phyloP scores from a whole-genome alignment of 1,284 basidiomycete species.

The Tetrapyrgos nigripes region DNA sequence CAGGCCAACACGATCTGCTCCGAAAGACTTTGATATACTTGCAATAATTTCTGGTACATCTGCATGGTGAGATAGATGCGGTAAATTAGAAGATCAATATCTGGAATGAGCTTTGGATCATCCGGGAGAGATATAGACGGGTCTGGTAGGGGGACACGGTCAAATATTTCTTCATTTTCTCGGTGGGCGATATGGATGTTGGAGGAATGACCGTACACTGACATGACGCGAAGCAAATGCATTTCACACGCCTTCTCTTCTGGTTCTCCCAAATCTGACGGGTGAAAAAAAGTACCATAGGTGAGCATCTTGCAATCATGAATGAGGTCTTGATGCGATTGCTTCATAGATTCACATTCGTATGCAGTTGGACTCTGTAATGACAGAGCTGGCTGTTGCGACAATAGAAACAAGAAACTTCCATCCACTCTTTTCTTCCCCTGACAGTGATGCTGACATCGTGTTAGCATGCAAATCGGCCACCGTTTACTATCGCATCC shows the following conservation, averaged over 20 bases:
- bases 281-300: too few relatives aligned
- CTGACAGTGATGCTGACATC: conserved; percentile 57
- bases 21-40: neutral
- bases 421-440: conserved; percentile 54
- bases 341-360: neutral
- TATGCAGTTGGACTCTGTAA: neutral
- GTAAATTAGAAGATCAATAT: neutral
- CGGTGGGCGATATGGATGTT: too few relatives aligned
- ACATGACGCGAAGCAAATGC: too few relatives aligned
- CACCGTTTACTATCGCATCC: conserved; percentile 58
- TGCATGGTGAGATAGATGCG: neutral
- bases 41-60: neutral
- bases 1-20: neutral
- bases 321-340: neutral
- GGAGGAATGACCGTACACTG: too few relatives aligned
- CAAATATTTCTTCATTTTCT: too few relatives aligned
- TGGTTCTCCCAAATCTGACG: too few relatives aligned
- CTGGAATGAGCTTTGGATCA: neutral
- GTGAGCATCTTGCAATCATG: too few relatives aligned
- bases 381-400: neutral
- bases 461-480: conserved; percentile 51
- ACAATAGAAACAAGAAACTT: conserved; percentile 14
- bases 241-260: too few relatives aligned
- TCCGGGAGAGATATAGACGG: too few relatives aligned
- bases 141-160: too few relatives aligned